Conservation (phyloP, 768 basidiomycete species). For the Tulasnella sp. region DNA sequence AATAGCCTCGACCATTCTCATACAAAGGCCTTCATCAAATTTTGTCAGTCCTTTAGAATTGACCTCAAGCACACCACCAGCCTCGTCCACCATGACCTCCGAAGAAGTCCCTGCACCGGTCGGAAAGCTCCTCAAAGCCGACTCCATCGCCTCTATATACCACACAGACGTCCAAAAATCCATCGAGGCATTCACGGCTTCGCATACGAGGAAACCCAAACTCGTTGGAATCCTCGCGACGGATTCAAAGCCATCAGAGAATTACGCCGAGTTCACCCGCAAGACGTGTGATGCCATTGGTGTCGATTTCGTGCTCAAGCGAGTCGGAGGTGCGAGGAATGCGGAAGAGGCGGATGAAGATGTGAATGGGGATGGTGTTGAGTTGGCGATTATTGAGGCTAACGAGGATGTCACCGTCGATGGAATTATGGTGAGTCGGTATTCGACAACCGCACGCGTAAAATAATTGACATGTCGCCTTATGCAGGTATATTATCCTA, state of each 20-base stretch:
- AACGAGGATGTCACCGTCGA: constrained; percentile 77
- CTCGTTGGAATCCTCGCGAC: constrained; percentile 89
- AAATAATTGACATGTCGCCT: background rate
- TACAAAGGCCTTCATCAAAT: no score
- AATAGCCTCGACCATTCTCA: no score
- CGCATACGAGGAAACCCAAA: constrained; percentile 37
- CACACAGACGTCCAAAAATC: constrained; percentile 48
- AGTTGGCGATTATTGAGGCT: constrained; percentile 90
- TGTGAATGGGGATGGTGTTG: constrained; percentile 77
- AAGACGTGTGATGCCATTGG: constrained; percentile 85
- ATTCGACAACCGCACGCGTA: background rate
- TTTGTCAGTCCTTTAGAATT: no score
- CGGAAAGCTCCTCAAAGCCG: constrained; percentile 63
- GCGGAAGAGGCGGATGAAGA: constrained; percentile 32
- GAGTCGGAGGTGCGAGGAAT: constrained; percentile 49
- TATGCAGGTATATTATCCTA: constrained; percentile 83
- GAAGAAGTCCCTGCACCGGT: constrained; percentile 3
- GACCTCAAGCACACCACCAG: background rate
- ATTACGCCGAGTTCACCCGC: constrained; percentile 81
- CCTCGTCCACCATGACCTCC: constrained; percentile 7
- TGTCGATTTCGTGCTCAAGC: constrained; percentile 70
- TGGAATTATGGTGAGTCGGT: constrained; percentile 77
- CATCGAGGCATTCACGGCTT: constrained; percentile 9
- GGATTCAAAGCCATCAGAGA: constrained; percentile 60
- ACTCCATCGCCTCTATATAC: constrained; percentile 58